Evolutionary conservation across 768 basidiomycete genomes (phyloP), one percentile per base, ranked within the genome.

Genomic region (Strobilomyces confusus): DNA sequence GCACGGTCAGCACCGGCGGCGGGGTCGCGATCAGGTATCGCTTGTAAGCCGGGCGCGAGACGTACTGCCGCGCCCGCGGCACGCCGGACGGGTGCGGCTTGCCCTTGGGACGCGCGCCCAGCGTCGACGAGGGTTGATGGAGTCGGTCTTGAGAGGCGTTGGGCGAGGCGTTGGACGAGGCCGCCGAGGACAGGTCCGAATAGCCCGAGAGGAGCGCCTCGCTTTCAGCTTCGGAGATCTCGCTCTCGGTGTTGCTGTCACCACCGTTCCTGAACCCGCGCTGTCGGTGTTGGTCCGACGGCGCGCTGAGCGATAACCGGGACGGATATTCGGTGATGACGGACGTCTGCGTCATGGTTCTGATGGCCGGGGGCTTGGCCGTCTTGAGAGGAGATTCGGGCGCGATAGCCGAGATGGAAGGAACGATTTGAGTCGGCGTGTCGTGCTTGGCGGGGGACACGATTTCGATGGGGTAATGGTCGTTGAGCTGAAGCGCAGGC

Each of bases 1-100:
- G 95, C 54, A 98, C 81, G 47, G 95, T 89, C 52, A 98, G 81
- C 30, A 97, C 80, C 0, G 93, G 91, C 0, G 95, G 95, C 2
- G 89, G 85, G 0, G 77, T 78, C 15, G 86, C 82, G 67, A 98
- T 89, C 54, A 98, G 84, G 70, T 97, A 98, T 13, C 95, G 89
- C 71, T 98, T 98, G 74, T 92, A 93, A 5, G 92, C 92, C 1
- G 89, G 79, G 2, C 91, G 83, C 72, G 89, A 78, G 44, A 95
- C 77, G 46, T 84, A 84, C 32, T 89, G 89, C 54, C 78, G 75
- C 19, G 71, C 69, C 33, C 69, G 73, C 15, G 75, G 73, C 3
- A 77, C 57, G 0, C 63, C 63, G 0, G 65, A 59, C 9, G 58
- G 53, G 34, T 60, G 82, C 78, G 9, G 63, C 55, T 48, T 71